Evolutionary conservation across 352 stramenopile genomes (phyloP).

Genomic region (Globisporangium viniferum): DNA sequence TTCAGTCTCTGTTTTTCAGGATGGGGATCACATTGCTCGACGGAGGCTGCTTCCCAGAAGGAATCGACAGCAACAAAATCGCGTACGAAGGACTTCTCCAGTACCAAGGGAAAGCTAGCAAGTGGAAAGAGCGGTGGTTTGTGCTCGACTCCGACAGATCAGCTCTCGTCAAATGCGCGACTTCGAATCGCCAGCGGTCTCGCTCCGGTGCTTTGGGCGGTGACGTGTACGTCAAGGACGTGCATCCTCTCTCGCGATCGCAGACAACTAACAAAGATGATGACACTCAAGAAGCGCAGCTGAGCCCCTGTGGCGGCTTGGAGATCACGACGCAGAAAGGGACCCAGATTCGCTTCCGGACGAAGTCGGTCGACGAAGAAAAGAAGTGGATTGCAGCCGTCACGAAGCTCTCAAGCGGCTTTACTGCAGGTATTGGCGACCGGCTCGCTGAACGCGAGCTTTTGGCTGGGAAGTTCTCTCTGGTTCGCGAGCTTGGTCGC

Average conservation of each 20-base stretch:
- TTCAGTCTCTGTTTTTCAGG: background rate
- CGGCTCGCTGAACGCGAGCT: slow-evolving; percentile 52
- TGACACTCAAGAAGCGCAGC: background rate
- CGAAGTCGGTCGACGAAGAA: slow-evolving; percentile 41
- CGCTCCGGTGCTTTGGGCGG: slow-evolving; percentile 29
- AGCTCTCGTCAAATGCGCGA: slow-evolving; percentile 50
- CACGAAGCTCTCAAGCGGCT: slow-evolving; percentile 37
- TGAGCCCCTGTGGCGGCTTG: slow-evolving; percentile 17
- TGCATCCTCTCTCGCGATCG: slow-evolving; percentile 20
- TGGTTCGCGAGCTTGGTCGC: slow-evolving; percentile 71
- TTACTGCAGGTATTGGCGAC: slow-evolving; percentile 44
- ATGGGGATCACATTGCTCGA: slow-evolving; percentile 17
- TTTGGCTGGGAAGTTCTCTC: slow-evolving; percentile 58
- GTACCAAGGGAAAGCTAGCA: slow-evolving; percentile 42
- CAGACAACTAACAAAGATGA: background rate
- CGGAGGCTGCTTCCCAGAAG: slow-evolving; percentile 22
- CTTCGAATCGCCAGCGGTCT: slow-evolving; percentile 26
- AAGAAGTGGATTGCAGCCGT: slow-evolving; percentile 42
- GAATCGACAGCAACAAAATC: slow-evolving; percentile 16
- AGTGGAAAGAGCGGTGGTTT: slow-evolving; percentile 75
- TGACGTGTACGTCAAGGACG: slow-evolving; percentile 32
- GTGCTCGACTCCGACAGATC: slow-evolving; percentile 39
- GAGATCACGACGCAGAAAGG: slow-evolving; percentile 32
- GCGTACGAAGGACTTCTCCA: slow-evolving; percentile 45
- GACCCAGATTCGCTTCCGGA: slow-evolving; percentile 35